phyloP scores from a whole-genome alignment of 148 eudicot genomes.

The Agrostemma githago region DNA sequence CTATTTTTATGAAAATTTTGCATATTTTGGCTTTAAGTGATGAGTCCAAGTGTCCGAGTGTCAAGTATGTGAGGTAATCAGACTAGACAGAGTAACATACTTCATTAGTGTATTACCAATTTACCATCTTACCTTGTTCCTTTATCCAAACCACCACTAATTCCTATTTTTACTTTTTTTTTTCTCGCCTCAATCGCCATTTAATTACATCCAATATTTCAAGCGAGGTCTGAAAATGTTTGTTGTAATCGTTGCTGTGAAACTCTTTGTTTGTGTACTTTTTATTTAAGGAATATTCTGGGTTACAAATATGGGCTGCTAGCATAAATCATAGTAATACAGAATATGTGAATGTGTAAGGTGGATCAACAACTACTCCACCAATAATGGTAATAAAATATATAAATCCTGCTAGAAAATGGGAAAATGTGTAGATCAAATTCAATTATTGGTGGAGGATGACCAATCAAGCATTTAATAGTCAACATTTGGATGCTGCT shows the following conservation, averaged over 20 bases:
- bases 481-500: neutral
- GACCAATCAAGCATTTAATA: constrained; percentile 15
- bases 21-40: too few relatives aligned
- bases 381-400: constrained; percentile 9
- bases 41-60: too few relatives aligned
- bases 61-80: too few relatives aligned
- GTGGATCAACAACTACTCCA: constrained; percentile 24
- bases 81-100: too few relatives aligned
- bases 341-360: constrained; percentile 5
- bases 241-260: neutral
- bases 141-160: neutral
- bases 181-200: neutral
- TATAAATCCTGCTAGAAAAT: neutral
- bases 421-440: constrained; percentile 9
- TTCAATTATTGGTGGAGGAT: constrained; percentile 8
- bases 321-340: neutral
- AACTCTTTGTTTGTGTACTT: neutral
- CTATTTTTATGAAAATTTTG: too few relatives aligned
- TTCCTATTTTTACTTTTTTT: neutral
- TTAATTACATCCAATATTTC: neutral
- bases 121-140: neutral
- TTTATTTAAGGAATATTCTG: neutral
- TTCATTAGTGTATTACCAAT: neutral
- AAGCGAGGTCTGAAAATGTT: neutral
- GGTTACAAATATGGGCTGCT: neutral